Base-by-base conservation (phyloP, 345 rosid species). In the Turritis glabra region DNA sequence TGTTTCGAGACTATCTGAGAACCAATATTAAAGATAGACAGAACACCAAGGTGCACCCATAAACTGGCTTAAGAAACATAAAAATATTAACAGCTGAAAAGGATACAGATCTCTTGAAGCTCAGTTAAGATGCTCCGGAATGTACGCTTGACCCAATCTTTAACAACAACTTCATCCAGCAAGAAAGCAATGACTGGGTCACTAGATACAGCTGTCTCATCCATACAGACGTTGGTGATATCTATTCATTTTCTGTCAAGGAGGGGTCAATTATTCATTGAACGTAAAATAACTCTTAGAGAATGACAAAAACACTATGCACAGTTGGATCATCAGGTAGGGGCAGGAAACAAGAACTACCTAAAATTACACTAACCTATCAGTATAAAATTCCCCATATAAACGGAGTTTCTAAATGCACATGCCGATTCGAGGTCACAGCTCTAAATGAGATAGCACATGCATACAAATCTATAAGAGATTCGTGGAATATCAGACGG, bases 91-190 rank as follows among this genome's bases (percentile, higher is more conserved):
- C 54, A 66, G 30, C 17, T 50, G n/a, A 57, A 33, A 83, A 87
- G 97, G 96, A 96, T 92, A 96, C 99, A 92, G 51, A 92, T 92
- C 59, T 59, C 68, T 68, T 77, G 84, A 83, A 96, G 90, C 77
- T 88, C 91, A 60, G 66, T 65, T 58, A 78, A 38, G 40, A 89
- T 84, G 73, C 79, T 87, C 72, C 70, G 75, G 83, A 89, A 96
- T 29, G 88, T 84, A 70, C 84, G 83, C 84, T 89, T 92, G 85
- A 95, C 93, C 99, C 98, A 96, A 73, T 96, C 97, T 87, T 96
- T 96, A 74, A 96, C 88, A 67, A 90, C 98, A 74, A 88, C 97
- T 86, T 96, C 99, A 87, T 96, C 99, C 85, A 96, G 79, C 96
- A 92, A 84, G 95, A 89, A 90, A 32, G 99, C 91, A 77, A 86